Evolutionary conservation across 2,329 filamentous ascomycete genomes (phyloP).

Genomic region (Leptographium radiaticola): DNA sequence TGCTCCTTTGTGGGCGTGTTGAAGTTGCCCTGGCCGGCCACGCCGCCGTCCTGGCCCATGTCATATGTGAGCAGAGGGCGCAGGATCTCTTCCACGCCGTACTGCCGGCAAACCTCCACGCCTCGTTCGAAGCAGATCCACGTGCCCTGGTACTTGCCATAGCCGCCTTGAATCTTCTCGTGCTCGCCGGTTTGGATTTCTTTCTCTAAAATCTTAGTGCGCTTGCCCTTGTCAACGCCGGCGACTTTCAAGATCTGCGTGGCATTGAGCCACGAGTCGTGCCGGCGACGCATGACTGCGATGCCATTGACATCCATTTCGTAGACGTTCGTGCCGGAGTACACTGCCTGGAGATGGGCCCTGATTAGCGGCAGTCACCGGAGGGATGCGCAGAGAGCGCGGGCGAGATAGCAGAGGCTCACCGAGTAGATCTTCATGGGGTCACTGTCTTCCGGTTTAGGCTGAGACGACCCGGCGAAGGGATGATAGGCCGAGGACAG

Average conservation of each 20-base stretch:
- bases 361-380: neutral
- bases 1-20: slow-evolving; percentile 98
- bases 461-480: slow-evolving; percentile 21
- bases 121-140: slow-evolving; percentile 95
- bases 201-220: slow-evolving; percentile 95
- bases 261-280: slow-evolving; percentile 93
- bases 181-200: slow-evolving; percentile 94
- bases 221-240: slow-evolving; percentile 92
- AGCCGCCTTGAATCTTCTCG: slow-evolving; percentile 96
- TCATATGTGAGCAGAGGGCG: slow-evolving; percentile 68
- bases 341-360: slow-evolving; percentile 49
- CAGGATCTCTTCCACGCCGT: slow-evolving; percentile 64
- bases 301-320: slow-evolving; percentile 95
- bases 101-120: slow-evolving; percentile 76
- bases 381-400: neutral
- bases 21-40: slow-evolving; percentile 59
- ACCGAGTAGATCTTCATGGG: slow-evolving; percentile 51
- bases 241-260: slow-evolving; percentile 98
- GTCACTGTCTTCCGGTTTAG: slow-evolving; percentile 23
- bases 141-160: slow-evolving; percentile 97
- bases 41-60: slow-evolving; percentile 61
- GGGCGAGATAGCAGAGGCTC: slow-evolving; percentile 13
- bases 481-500: slow-evolving; percentile 24
- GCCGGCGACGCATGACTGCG: slow-evolving; percentile 88
- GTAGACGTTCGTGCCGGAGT: slow-evolving; percentile 92